phyloP scores from a whole-genome alignment of 1,284 basidiomycete species.

The Neolentinus lepideus region DNA sequence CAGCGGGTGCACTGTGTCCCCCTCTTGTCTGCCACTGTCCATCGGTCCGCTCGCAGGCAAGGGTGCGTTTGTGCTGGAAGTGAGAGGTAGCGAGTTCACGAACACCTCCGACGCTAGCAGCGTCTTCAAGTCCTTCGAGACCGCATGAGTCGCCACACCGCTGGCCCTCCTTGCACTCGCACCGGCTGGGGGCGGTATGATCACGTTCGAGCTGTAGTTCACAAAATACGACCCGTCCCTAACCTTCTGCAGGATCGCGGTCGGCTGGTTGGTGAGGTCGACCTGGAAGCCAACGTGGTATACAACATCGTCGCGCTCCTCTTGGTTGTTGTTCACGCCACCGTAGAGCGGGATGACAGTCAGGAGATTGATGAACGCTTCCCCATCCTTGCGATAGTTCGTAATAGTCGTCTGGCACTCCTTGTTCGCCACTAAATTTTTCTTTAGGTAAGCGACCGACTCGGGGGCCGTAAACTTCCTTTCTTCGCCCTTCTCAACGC shows the following conservation, averaged over 20 bases:
- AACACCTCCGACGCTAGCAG: conserved; percentile 32
- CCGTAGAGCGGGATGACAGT: conserved; percentile 78
- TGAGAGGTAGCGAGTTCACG: conserved; percentile 27
- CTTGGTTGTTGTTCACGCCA: conserved; percentile 42
- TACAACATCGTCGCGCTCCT: conserved; percentile 54
- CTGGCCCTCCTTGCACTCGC: conserved; percentile 26
- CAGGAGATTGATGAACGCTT: conserved; percentile 84
- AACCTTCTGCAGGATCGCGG: conserved; percentile 73
- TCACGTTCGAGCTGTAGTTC: conserved; percentile 31
- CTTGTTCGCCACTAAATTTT: conserved; percentile 62
- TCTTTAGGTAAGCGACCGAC: conserved; percentile 65
- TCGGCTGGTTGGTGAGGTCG: conserved; percentile 83
- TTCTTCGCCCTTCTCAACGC: conserved; percentile 54
- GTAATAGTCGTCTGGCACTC: conserved; percentile 86
- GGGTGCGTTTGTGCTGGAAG: conserved; percentile 21
- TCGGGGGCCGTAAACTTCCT: conserved; percentile 64
- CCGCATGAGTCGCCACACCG: conserved; percentile 22
- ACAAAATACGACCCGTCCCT: conserved; percentile 68
- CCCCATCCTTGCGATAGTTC: conserved; percentile 84
- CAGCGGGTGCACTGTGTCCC: conserved; percentile 24
- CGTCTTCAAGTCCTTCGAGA: conserved; percentile 33
- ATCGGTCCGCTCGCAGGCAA: conserved; percentile 17
- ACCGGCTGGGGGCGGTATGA: conserved; percentile 10
- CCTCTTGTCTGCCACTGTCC: conserved; percentile 31
- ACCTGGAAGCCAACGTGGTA: conserved; percentile 94